Evolutionary conservation across 257 asterid species (phyloP), one percentile per base, ranked within the genome.

Genomic region (Gentiana macrophylla): DNA sequence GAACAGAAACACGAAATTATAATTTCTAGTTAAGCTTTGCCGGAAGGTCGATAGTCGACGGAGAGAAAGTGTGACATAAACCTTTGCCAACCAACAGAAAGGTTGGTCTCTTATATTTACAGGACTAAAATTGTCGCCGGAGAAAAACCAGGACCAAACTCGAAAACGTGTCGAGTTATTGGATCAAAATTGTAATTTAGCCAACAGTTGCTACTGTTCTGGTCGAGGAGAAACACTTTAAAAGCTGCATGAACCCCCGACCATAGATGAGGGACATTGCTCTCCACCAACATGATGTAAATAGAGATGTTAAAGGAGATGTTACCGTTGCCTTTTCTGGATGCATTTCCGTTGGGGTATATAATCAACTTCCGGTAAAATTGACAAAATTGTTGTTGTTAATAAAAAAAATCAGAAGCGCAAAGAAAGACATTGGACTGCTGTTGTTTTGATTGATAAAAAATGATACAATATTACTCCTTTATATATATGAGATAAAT

Each of bases 311-410:
- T 15, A 15, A 15, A 15, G 24, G 24, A 84, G 53, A 86, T 55
- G 59, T 78, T 74, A 48, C 78, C 88, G 0, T 62, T 67, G 13
- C 71, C 55, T 54, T 67, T 79, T 69, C 79, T 86, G 72, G 46
- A 62, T 69, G 78, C 78, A 82, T 86, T 78, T 52, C 94, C 96
- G 49, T 74, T 75, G 12, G 84, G 95, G 77, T 79, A 66, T 57
- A 86, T 55, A 44, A 66, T 65, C 69, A 86, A 74, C 64, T 78
- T 76, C 95, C 94, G 82, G 76, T 62, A 15, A 15, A 15, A 15
- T 15, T 15, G 24, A 15, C 24, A 15, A 15, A 15, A 15, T 15
- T 15, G 24, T 15, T 15, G 24, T 15, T 15, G 24, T 15, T 15
- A 15, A 15, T 15, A 15, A 15, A 15, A 15, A 15, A 15, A 15